Conservation (phyloP, 2,329 filamentous ascomycete genomes). For the Zelopaecilomyces penicillatus region DNA sequence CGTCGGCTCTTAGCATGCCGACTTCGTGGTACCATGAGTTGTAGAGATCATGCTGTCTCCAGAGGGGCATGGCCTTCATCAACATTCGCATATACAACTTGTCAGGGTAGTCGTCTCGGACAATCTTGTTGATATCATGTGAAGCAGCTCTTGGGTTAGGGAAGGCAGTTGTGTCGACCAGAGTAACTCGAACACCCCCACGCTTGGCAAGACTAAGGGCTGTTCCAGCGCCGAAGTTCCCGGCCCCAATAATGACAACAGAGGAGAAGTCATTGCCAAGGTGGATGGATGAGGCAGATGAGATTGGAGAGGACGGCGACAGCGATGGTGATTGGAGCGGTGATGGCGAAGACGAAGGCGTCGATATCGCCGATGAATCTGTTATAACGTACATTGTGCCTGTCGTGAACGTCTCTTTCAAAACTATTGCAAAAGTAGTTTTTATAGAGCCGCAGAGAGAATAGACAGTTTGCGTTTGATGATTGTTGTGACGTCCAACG, state of each 20-base stretch:
- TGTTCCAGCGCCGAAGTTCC: constrained; percentile 37
- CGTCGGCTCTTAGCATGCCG: constrained; percentile 41
- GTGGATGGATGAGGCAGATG: constrained; percentile 3
- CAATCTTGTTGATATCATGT: constrained; percentile 40
- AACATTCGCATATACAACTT: constrained; percentile 32
- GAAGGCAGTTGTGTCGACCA: constrained; percentile 27
- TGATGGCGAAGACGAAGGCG: constrained; percentile 3
- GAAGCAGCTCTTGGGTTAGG: constrained; percentile 34
- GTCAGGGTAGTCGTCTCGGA: constrained; percentile 34
- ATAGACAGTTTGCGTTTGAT: no score
- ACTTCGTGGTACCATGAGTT: constrained; percentile 46
- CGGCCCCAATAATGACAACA: constrained; percentile 33
- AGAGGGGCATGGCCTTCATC: constrained; percentile 30
- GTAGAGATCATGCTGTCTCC: constrained; percentile 40
- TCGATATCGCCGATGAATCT: background rate
- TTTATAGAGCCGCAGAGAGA: background rate
- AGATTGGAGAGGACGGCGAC: constrained; percentile 6
- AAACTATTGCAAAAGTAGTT: background rate
- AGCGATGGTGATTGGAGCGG: constrained; percentile 1
- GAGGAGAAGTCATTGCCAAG: constrained; percentile 1
- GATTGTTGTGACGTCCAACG: no score
- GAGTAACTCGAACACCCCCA: constrained; percentile 22
- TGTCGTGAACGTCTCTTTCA: background rate
- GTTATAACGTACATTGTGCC: constrained; percentile 9
- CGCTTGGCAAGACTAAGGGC: constrained; percentile 26